phyloP scores from a whole-genome alignment of 2,329 filamentous ascomycete genomes.

The Apiospora malaysiana region DNA sequence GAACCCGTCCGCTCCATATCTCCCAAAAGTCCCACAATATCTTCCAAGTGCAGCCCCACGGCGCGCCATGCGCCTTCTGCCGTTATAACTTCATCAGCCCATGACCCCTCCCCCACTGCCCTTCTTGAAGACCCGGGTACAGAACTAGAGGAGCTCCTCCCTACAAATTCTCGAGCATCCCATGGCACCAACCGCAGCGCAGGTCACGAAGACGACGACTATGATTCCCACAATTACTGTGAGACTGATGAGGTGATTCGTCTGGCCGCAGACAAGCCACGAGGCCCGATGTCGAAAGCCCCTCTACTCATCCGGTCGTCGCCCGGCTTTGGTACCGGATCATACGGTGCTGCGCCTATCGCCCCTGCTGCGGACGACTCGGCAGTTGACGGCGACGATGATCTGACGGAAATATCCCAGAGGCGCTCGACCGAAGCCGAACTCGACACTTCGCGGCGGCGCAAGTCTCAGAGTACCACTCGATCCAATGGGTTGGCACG shows the following conservation, averaged over 20 bases:
- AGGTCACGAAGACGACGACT: slow-evolving; percentile 35
- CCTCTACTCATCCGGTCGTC: slow-evolving; percentile 65
- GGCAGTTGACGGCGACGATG: slow-evolving; percentile 39
- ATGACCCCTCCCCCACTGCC: slow-evolving; percentile 14
- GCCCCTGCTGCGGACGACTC: slow-evolving; percentile 43
- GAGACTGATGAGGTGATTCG: slow-evolving; percentile 33
- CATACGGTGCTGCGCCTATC: slow-evolving; percentile 63
- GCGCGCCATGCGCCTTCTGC: neutral
- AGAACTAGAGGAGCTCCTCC: neutral
- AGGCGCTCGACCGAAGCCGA: slow-evolving; percentile 34
- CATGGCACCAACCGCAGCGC: slow-evolving; percentile 18
- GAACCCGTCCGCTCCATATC: neutral
- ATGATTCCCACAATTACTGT: slow-evolving; percentile 28
- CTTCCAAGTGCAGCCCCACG: slow-evolving; percentile 2
- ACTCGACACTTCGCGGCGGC: slow-evolving; percentile 29
- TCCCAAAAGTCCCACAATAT: slow-evolving; percentile 10
- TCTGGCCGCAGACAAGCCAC: slow-evolving; percentile 29
- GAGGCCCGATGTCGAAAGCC: slow-evolving; percentile 48
- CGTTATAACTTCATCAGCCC: slow-evolving; percentile 14
- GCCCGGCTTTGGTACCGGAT: slow-evolving; percentile 64
- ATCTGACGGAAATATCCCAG: slow-evolving; percentile 29
- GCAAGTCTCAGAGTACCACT: slow-evolving; percentile 33
- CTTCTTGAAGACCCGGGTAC: neutral
- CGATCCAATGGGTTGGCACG: slow-evolving; percentile 31
- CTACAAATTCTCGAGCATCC: slow-evolving; percentile 25